Percentiles rank a stretch among this genome's conserved stretches.
Conservation (phyloP, 129 eudicot genomes). For the carrot (Daucus carota) region DH1_v3.0 NC_030381.2:52105001-52105500, state of each 20-base stretch:
- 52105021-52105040: not conserved
- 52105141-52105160: not conserved
- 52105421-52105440: no score
- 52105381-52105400: no score
- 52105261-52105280: not conserved
- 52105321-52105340: no score
- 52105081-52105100: not conserved
- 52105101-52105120: not conserved
- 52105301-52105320: no score
- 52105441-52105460: no score
- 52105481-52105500: not conserved
- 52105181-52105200: not conserved
- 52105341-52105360: no score
- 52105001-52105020: not conserved
- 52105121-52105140: not conserved
- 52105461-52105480: not conserved
- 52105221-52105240: not conserved
- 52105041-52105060: not conserved
- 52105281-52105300: no score
- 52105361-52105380: no score
- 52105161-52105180: not conserved
- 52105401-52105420: no score
- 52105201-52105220: not conserved
- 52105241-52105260: conserved; percentile 1
- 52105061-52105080: not conserved